Evolutionary conservation across 2,329 filamentous ascomycete species (phyloP), one percentile per base, ranked within the genome.

Genomic region (Didymosphaeria variabile): DNA sequence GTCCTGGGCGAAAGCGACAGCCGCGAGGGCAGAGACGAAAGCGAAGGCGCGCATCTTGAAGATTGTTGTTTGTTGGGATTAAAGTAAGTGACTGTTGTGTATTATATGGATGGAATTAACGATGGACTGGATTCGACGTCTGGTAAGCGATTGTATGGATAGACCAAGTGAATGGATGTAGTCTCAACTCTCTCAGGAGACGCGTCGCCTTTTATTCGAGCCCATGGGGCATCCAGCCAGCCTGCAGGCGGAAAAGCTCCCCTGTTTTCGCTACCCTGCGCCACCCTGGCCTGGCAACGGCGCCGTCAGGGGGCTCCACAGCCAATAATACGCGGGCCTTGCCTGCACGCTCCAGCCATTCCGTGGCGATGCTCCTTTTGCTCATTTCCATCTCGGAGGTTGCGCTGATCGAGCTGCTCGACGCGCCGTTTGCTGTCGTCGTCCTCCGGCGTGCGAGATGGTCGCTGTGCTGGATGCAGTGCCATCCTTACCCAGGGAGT

Each of bases 21-120:
- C 66, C 67, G 70, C 72, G 64, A 77, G 69, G 59, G 67, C 69
- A 49, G 72, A 70, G 67, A 70, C 64, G 67, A 73, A 67, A 68
- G 72, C 59, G 58, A 68, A 68, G 64, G 73, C 64, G 59, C 72
- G 74, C 74, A 77, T 77, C 9, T 68, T 75, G 70, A 65, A 31
- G 38, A 55, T 55, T 62, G 44, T 55, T 64, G 36, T 45, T 57
- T 31, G 59, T 54, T 55, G 61, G 56, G 15, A 45, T 53, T 58
- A 46, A 46, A 19, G 19, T 53, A 52, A 51, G 38, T 36, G 36
- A 53, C 34, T 34, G 17, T 23, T 19, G 44, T 21, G 13, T 51
- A 57, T 57, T 57, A 57, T 51, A 23, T 15, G 36, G 45, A 36
- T 19, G 9, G 2, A 21, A 51, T 55, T 56, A 67, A 57, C 56